A percentile compares a stretch with the other conserved stretches of the same genome.
These are phyloP conservation scores for Euphorbia lathyris DNA, from an alignment of 345 rosid genomes.

Conservation along the genomic window DNA sequence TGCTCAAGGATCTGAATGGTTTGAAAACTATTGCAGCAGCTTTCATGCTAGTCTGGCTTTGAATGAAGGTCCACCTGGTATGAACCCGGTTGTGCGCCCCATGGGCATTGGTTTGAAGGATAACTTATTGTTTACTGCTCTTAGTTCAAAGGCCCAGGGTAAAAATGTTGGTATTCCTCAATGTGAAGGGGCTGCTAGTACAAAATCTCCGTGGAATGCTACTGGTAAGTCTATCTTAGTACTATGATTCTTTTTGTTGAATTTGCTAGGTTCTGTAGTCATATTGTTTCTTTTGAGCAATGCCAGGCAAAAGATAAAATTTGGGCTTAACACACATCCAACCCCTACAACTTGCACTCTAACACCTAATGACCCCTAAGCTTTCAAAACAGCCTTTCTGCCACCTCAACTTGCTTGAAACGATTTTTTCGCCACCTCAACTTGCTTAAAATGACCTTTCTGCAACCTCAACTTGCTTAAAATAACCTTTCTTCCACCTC, in stretches of 20 bases:
- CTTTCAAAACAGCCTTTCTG: too few species aligned
- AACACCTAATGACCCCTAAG: too few species aligned
- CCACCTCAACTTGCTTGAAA: too few species aligned
- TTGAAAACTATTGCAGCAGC: constrained; percentile 62
- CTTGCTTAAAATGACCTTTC: too few species aligned
- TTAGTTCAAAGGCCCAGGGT: constrained; percentile 57
- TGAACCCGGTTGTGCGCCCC: constrained; percentile 65
- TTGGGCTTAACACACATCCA: background rate
- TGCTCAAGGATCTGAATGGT: constrained; percentile 59
- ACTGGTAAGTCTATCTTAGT: constrained; percentile 40
- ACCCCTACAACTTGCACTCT: too few species aligned
- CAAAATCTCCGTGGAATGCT: constrained; percentile 85
- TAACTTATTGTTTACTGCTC: constrained; percentile 55
- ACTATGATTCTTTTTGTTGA: background rate
- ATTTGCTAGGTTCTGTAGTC: background rate
- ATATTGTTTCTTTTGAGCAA: background rate
- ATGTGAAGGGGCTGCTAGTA: constrained; percentile 82
- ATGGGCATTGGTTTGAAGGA: constrained; percentile 76
- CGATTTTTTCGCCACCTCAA: too few species aligned
- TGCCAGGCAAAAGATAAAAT: background rate
- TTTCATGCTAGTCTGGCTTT: constrained; percentile 64
- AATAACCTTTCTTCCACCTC: too few species aligned
- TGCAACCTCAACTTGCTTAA: too few species aligned
- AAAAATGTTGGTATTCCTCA: constrained; percentile 87
- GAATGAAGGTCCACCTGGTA: constrained; percentile 61